Base-by-base conservation (phyloP, 2,329 filamentous ascomycete species). In the Chaetomium sp. region DNA sequence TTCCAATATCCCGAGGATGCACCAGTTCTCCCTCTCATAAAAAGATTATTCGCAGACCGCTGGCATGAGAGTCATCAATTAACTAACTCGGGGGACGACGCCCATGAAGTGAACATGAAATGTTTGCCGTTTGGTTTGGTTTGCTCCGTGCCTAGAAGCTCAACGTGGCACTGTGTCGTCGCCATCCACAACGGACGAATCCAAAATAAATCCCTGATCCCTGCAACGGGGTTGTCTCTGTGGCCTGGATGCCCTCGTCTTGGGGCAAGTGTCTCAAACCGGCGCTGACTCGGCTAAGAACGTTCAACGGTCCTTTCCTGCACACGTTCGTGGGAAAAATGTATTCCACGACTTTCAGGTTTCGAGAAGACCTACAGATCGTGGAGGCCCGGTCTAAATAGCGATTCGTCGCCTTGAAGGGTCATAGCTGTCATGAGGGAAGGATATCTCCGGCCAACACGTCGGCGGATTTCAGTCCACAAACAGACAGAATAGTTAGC, bases 111-210 rank as follows among this genome's bases (percentile, higher is more conserved):
- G 19, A 10, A 21, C 19, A 54, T 23, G 21, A 33, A 61, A 21
- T 49, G 50, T 60, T 50, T 56, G 54, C 57, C 31, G 47, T n/a
- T 64, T 42, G 47, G n/a, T 64, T 29, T 29, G 6, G 27, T 3
- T 50, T 49, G 49, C 65, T 60, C 66, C 68, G 68, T 64, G 60
- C 53, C 62, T 60, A 42, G 64, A 62, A 53, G 33, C 1, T 9
- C 8, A 5, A 59, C 29, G 27, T 31, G 19, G 35, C 55, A 60
- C 56, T 64, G 62, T 56, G 35, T 31, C 31, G 29, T 57, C 19
- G 55, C 51, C 53, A 58, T 42, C 60, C 53, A 51, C 53, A 42
- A 27, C 38, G 42, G 42, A 58, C 21, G 35, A 33, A 47, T 47
- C n/a, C 55, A 47, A 50, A 6, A 19, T 27, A 27, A 19, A 58